Evolutionary conservation across 208 protist species (phyloP), one percentile per base, ranked within the genome.

Genomic region (Trichomonas gallinae): DNA sequence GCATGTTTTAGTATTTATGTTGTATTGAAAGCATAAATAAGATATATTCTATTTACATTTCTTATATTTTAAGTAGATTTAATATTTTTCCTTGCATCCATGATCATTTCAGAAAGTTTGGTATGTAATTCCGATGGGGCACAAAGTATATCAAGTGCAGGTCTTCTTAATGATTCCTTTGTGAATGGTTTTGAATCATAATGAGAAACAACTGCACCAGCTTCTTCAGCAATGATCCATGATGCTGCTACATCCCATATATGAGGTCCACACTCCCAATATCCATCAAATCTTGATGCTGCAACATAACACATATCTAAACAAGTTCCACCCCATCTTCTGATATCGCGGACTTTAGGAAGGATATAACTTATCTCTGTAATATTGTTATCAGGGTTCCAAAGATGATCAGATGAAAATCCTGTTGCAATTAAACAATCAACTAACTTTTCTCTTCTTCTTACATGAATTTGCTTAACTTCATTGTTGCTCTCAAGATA

Each of bases 241-340:
- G 40, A 38, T 17, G 87, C 87, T 17, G 87, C 87, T n/a, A 93
- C 87, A 93, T 93, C 87, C 87, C 87, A 93, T 36, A 93, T 93
- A 38, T 93, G 87, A 10, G 87, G 87, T 34, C 87, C 87, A 8
- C n/a, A 3, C 51, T 93, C 87, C 87, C 87, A 93, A 93, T 93
- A 93, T 8, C 23, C 23, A 31, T 93, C 87, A 9, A 93, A 42
- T 51, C 87, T 23, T 6, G 87, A 42, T 40, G 87, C 23, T 17
- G 87, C 87, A 51, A 93, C 87, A 26, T 93, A 44, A 42, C 87
- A 93, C 13, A 93, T 48, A 36, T 93, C 87, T 3, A 93, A 38
- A 38, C 87, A 93, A 17, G 87, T 44, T 4, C 87, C 44, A 17
- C 87, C 87, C 42, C 42, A 44, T 17, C 87, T 3, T 31, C 87